Evolutionary conservation across 1,284 basidiomycete species (phyloP).

Genomic region (Cryptococcus hybrid): DNA sequence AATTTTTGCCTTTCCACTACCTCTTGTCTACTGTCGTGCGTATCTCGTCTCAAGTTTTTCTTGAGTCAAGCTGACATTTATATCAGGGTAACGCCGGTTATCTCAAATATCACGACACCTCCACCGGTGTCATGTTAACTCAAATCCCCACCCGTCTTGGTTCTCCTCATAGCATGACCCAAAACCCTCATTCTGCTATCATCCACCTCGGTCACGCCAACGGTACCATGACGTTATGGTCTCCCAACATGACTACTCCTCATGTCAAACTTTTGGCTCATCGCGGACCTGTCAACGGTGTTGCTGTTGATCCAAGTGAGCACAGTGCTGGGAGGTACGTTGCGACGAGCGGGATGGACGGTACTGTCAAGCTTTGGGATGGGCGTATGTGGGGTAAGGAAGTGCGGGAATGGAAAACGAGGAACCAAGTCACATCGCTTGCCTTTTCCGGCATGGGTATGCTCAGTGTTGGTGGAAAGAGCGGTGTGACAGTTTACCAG

Average conservation of each 20-base stretch:
- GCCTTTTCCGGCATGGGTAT: conserved; percentile 67
- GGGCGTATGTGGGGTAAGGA: conserved; percentile 89
- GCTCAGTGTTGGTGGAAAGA: conserved; percentile 77
- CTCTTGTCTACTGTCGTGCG: conserved; percentile 69
- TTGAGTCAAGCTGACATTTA: conserved; percentile 47
- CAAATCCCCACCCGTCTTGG: conserved; percentile 92
- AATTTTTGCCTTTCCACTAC: conserved; percentile 96
- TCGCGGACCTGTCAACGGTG: conserved; percentile 76
- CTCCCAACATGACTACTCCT: conserved; percentile 86
- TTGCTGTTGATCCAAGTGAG: conserved; percentile 74
- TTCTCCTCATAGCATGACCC: conserved; percentile 79
- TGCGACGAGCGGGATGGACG: conserved; percentile 85
- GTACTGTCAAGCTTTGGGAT: conserved; percentile 92
- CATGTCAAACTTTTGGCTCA: conserved; percentile 91
- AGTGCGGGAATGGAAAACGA: conserved; percentile 73
- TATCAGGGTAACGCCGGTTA: conserved; percentile 73
- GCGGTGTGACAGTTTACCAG: conserved; percentile 69
- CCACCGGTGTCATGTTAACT: conserved; percentile 82
- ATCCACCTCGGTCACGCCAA: conserved; percentile 92
- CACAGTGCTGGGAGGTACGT: conserved; percentile 79
- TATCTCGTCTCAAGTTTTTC: conserved; percentile 36
- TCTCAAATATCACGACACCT: conserved; percentile 96
- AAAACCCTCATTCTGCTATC: conserved; percentile 89
- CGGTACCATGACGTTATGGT: conserved; percentile 83
- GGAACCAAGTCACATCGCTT: conserved; percentile 54